A percentile compares a stretch with the other conserved stretches of the same genome.
Evolutionary conservation across 2,329 filamentous ascomycete species (phyloP).

Genomic region (Tolypocladium pustulatum): DNA sequence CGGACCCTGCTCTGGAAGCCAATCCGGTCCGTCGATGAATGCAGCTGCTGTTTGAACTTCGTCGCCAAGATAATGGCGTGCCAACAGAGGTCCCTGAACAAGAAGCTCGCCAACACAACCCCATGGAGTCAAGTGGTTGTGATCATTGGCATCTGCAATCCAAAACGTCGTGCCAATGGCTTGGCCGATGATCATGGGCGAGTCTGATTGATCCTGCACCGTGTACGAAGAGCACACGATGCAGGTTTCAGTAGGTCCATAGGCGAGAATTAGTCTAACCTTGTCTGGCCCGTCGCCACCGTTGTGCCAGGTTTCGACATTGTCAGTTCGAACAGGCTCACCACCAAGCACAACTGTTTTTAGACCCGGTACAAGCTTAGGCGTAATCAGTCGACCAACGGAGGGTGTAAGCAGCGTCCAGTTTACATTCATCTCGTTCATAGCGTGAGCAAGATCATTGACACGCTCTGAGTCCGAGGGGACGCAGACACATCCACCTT

Average conservation of each 20-base stretch:
- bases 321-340: not conserved
- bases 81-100: constrained; percentile 14
- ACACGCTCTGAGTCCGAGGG: constrained; percentile 10
- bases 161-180: constrained; percentile 7
- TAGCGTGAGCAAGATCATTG: not conserved
- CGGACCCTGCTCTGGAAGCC: constrained; percentile 1
- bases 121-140: constrained; percentile 7
- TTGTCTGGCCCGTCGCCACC: not conserved
- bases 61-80: constrained; percentile 12
- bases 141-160: constrained; percentile 10
- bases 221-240: not conserved
- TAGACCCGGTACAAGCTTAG: not conserved
- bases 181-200: not conserved
- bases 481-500: constrained; percentile 12
- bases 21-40: constrained; percentile 35
- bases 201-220: not conserved
- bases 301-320: not conserved
- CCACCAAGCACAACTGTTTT: not conserved
- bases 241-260: constrained; percentile 4
- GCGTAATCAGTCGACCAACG: not conserved
- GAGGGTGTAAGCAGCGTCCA: not conserved
- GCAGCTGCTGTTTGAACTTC: constrained; percentile 9
- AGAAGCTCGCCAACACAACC: constrained; percentile 14
- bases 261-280: constrained; percentile 1
- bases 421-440: not conserved